Conservation (phyloP, 306 rosid genomes). For the Acacia melanoxylon region DNA sequence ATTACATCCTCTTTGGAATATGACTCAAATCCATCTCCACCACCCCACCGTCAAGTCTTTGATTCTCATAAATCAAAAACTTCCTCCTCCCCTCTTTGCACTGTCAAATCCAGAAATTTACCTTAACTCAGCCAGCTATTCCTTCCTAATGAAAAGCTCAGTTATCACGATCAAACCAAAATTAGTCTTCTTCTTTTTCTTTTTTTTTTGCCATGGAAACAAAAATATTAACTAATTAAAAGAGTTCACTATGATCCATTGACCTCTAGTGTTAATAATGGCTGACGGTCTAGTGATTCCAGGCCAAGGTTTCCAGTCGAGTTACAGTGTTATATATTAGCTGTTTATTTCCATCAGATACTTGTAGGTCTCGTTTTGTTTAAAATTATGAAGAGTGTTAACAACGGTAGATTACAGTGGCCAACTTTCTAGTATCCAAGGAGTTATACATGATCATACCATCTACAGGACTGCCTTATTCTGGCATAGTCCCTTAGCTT, state of each 20-base stretch:
- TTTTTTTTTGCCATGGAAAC: background rate
- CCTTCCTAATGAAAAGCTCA: background rate
- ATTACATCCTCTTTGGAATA: background rate
- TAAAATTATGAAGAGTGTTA: background rate
- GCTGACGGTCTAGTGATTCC: background rate
- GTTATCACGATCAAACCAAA: background rate
- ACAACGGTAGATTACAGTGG: background rate
- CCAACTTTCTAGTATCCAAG: background rate
- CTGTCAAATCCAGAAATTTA: background rate
- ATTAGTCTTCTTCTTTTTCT: background rate
- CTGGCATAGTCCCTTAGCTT: background rate
- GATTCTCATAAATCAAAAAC: background rate
- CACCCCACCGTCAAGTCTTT: background rate
- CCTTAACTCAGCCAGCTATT: background rate
- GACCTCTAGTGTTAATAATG: background rate
- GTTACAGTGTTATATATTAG: background rate
- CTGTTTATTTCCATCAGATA: background rate
- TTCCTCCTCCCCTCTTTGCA: background rate
- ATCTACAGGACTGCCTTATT: background rate
- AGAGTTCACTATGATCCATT: background rate
- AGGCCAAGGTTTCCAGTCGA: background rate
- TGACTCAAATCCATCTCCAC: constrained; percentile 7
- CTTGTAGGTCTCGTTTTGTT: background rate
- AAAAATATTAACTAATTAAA: background rate
- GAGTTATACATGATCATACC: background rate